Evolutionary conservation across 305 asterid genomes (phyloP).

Genomic region (Solanum hybrid): DNA sequence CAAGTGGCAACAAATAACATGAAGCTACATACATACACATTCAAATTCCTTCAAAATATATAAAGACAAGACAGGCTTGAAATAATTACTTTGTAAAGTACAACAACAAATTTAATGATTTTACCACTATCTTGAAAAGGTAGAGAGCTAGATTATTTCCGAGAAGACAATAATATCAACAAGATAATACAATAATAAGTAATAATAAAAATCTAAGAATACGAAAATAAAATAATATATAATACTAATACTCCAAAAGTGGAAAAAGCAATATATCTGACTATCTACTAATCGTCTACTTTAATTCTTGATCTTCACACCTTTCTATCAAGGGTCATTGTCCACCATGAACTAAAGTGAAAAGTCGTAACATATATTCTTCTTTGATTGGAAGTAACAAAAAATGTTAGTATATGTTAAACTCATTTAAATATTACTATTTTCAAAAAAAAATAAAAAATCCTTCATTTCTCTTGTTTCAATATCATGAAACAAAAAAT

Average conservation of each 20-base stretch:
- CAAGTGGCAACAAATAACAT: background rate
- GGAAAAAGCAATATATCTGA: background rate
- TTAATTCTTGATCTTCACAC: background rate
- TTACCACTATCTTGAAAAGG: background rate
- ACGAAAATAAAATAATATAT: background rate
- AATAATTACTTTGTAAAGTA: background rate
- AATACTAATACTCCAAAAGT: background rate
- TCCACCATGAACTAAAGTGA: background rate
- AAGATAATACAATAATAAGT: background rate
- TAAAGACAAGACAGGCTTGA: background rate
- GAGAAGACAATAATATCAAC: background rate
- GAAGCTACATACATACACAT: background rate
- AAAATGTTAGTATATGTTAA: background rate
- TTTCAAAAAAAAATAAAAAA: background rate
- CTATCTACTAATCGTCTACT: background rate
- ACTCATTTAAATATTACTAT: background rate
- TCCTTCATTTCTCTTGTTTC: background rate
- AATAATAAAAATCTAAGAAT: background rate
- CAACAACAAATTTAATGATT: background rate
- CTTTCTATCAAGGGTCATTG: background rate
- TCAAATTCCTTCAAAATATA: background rate
- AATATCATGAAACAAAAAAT: background rate
- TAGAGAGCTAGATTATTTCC: background rate
- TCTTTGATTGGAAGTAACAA: background rate
- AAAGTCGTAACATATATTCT: background rate